Conservation (phyloP, 1,284 basidiomycete species). For the Cystobasidiaceae sp. region DNA sequence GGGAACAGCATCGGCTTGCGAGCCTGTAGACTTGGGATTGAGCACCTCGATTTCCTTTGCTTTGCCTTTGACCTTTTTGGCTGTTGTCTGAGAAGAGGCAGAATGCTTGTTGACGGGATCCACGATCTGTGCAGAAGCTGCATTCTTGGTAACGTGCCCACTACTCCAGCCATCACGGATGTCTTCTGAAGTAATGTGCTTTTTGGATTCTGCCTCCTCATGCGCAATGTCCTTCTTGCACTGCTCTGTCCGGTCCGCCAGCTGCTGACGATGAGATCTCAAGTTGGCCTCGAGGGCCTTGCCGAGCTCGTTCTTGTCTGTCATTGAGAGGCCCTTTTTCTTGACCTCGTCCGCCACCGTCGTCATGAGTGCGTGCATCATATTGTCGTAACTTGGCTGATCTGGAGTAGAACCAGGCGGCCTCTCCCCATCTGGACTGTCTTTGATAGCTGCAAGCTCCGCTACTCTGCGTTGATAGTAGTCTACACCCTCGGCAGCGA, state of each 20-base stretch:
- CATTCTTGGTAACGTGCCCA: constrained; percentile 49
- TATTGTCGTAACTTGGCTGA: constrained; percentile 84
- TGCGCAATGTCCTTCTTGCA: constrained; percentile 52
- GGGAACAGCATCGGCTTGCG: constrained; percentile 27
- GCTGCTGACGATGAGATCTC: constrained; percentile 40
- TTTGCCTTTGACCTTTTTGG: constrained; percentile 34
- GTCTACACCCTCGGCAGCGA: constrained; percentile 53
- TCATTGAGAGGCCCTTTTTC: constrained; percentile 50
- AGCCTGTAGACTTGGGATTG: constrained; percentile 56
- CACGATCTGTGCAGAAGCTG: constrained; percentile 48
- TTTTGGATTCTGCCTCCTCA: constrained; percentile 55
- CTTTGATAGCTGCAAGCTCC: constrained; percentile 50
- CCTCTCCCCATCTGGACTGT: constrained; percentile 31
- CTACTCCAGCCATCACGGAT: constrained; percentile 56
- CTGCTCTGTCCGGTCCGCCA: constrained; percentile 54
- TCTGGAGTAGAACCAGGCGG: constrained; percentile 46
- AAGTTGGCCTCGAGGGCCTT: constrained; percentile 37
- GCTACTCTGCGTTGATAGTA: constrained; percentile 37
- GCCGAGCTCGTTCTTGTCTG: constrained; percentile 33
- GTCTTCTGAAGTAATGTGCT: constrained; percentile 48
- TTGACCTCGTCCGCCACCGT: constrained; percentile 65
- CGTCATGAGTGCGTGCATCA: constrained; percentile 74
- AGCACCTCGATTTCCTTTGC: constrained; percentile 65
- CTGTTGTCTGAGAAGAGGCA: too few relatives aligned
- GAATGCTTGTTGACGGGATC: constrained; percentile 46